Percentiles rank a stretch among this genome's conserved stretches.
Evolutionary conservation across 148 eudicot species (phyloP).

Genomic region (Linanthus parryae): DNA sequence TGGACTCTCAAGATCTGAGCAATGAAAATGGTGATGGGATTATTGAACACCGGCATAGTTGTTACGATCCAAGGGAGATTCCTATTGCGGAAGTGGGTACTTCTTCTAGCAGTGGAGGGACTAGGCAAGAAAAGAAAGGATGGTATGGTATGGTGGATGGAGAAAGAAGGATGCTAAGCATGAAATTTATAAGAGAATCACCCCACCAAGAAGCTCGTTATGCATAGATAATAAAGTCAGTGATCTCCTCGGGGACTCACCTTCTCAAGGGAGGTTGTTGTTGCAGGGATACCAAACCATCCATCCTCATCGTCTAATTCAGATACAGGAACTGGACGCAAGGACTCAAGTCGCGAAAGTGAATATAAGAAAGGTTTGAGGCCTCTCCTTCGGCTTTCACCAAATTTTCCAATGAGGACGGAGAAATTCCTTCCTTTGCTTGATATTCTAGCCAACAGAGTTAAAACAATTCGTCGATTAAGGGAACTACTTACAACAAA

Average conservation of each 20-base stretch:
- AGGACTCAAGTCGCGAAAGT: slow-evolving; percentile 50
- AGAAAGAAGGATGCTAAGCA: slow-evolving; percentile 59
- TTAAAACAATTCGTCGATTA: slow-evolving; percentile 79
- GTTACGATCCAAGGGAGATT: slow-evolving; percentile 47
- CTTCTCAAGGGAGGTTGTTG: slow-evolving; percentile 29
- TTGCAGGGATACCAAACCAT: slow-evolving; percentile 37
- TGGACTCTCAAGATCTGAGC: slow-evolving; percentile 41
- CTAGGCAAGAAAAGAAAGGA: slow-evolving; percentile 63
- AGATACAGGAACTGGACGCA: slow-evolving; percentile 23
- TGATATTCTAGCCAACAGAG: slow-evolving; percentile 88
- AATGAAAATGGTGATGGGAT: slow-evolving; percentile 35
- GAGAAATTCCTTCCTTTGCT: slow-evolving; percentile 88
- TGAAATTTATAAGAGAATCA: slow-evolving; percentile 38
- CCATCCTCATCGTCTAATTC: slow-evolving; percentile 32
- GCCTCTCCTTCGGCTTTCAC: slow-evolving; percentile 80
- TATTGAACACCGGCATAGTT: slow-evolving; percentile 56
- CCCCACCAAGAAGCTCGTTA: slow-evolving; percentile 44
- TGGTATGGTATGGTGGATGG: slow-evolving; percentile 94
- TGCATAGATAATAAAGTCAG: slow-evolving; percentile 34
- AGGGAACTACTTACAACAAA: slow-evolving; percentile 84
- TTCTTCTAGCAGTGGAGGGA: slow-evolving; percentile 29
- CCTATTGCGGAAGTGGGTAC: slow-evolving; percentile 44
- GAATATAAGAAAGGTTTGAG: slow-evolving; percentile 92
- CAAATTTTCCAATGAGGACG: slow-evolving; percentile 57
- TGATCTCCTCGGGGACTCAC: slow-evolving; percentile 40